Base-by-base conservation (phyloP, 345 rosid species). In the Diplotaxis tenuifolia region DNA sequence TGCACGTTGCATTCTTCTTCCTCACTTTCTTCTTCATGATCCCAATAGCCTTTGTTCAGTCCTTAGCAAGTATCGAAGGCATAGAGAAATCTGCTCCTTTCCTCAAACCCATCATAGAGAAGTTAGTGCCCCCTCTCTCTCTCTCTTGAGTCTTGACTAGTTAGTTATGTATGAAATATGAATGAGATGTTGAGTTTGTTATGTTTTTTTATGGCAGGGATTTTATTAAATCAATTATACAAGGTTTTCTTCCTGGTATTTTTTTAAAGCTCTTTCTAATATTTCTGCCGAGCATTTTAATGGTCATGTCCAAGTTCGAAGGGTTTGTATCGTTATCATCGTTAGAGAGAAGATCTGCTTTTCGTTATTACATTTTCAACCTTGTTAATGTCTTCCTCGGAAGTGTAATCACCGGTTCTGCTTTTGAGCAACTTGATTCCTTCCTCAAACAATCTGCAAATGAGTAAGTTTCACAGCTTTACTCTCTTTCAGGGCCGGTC, bases 281-380 rank as follows among this genome's bases (percentile, higher is more conserved):
- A 60, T 95, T 95, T 70, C 83, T 95, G 61, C 99, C 99, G 6
- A 72, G 86, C 7, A 92, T 95, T 59, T 73, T 95, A 86, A 92
- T 95, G 99, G 86, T 89, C 27, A 92, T 95, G 97, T 83, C 99
- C 4, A 90, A 86, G 81, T 95, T 95, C 61, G 99, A 95, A 83
- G 99, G 99, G 60, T 92, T 92, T 75, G 70, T 66, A 50, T 90
- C 99, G 53, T 15, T 80, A 40, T 95, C 99, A n/a, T 84, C 89
- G 36, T 79, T 95, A 22, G 97, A 95, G 74, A 85, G 99, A 79
- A 88, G 97, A 85, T 77, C 96, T 18, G 99, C 99, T 55, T 74
- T 84, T 57, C 84, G 96, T 75, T 92, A 88, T 78, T 90, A 92
- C 65, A 32, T 92, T 62, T 95, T 95, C 81, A 86, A 86, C 72